Evolutionary conservation across 2,329 filamentous ascomycete species (phyloP).

Genomic region (Chaetomiaceae sp.): DNA sequence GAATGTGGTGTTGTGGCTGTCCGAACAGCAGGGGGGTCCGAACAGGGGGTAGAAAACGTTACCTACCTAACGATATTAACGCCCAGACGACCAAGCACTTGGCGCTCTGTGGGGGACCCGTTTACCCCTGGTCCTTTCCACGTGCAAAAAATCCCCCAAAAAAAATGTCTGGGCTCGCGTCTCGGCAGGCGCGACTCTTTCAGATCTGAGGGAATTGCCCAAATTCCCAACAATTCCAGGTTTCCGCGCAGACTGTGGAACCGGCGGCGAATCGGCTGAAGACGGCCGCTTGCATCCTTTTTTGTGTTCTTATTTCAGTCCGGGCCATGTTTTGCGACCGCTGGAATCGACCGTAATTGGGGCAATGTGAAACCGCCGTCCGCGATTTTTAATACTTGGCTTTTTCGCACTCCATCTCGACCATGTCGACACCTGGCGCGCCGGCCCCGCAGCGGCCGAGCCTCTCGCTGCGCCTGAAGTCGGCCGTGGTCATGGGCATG

Average conservation of each 20-base stretch:
- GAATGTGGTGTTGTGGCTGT: too few species aligned
- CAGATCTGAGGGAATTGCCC: background rate
- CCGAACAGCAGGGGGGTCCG: too few species aligned
- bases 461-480: slow-evolving; percentile 67
- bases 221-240: slow-evolving; percentile 7
- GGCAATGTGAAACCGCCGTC: background rate
- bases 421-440: slow-evolving; percentile 14
- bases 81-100: background rate
- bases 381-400: background rate
- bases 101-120: background rate
- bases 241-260: background rate
- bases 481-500: slow-evolving; percentile 69
- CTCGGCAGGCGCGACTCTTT: slow-evolving; percentile 7
- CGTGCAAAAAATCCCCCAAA: slow-evolving; percentile 6
- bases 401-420: background rate
- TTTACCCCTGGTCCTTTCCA: background rate
- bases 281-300: background rate
- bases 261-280: slow-evolving; percentile 1
- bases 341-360: background rate
- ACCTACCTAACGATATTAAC: too few species aligned
- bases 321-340: background rate
- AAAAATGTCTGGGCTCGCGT: too few species aligned
- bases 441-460: slow-evolving; percentile 45
- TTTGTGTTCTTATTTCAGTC: background rate
- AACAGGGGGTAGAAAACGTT: too few species aligned